Evolutionary conservation across 768 basidiomycete species (phyloP), one percentile per base, ranked within the genome.

Genomic region (Mycena galopus): DNA sequence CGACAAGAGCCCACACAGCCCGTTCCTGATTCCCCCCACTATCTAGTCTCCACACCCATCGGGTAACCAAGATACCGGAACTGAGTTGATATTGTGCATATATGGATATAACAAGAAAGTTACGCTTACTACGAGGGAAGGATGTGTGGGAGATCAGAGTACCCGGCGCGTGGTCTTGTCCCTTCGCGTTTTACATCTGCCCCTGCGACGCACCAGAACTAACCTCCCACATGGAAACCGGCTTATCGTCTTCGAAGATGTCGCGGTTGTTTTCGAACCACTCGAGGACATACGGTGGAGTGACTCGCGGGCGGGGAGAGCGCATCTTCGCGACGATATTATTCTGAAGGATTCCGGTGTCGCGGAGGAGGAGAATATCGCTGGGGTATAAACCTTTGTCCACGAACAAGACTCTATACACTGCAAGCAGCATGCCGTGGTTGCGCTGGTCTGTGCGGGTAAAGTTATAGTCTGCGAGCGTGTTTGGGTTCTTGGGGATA

Each of bases 371-470:
- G 53, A 55, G 53, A 30, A 55, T 55, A 55, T 55, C 53, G 53
- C 53, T 55, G 53, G 53, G 53, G 53, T 55, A 55, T 55, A 55
- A 25, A 30, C 27, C 23, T 29, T 55, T 55, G 12, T 55, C 53
- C 7, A 55, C 29, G 53, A 55, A 55, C 25, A 55, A 55, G 53
- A 55, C 53, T 55, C 23, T 55, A 55, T 55, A 55, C 53, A 55
- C 53, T 55, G 53, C 53, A 55, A 55, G 53, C 53, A 55, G 53
- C 53, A 55, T 55, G 53, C 53, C 53, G 53, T 55, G 23, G 53
- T 55, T 55, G 53, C 53, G 53, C 53, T 55, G 53, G 27, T 55
- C 53, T 55, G 53, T 55, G 53, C 53, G 53, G 4, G 53, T 55
- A 25, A 55, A 55, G 53, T 25, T 25, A 55, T 55, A 55, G 53